Percentiles rank a stretch among this genome's conserved stretches.
Conservation (phyloP, 2,329 filamentous ascomycete genomes). For the Verticillium zaregamsianum region DNA sequence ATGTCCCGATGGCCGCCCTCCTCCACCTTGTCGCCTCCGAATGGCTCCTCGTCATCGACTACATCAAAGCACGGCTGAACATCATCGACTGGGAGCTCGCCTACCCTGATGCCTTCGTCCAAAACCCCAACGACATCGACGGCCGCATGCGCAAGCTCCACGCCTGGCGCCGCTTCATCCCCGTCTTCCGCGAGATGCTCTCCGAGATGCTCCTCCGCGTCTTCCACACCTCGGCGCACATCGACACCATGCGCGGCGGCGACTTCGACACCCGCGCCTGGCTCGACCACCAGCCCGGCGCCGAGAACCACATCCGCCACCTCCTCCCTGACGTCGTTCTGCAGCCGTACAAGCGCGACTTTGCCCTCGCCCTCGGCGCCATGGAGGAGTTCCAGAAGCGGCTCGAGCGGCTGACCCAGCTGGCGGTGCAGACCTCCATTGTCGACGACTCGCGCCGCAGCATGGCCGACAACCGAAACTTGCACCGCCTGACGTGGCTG, state of each 20-base stretch:
- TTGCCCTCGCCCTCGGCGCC: slow-evolving; percentile 15
- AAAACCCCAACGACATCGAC: slow-evolving; percentile 14
- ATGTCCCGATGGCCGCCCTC: slow-evolving; percentile 17
- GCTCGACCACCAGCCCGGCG: not conserved
- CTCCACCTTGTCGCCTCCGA: slow-evolving; percentile 20
- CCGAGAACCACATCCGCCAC: not conserved
- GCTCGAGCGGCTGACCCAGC: slow-evolving; percentile 24
- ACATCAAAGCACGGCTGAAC: slow-evolving; percentile 21
- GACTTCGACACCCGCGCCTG: not conserved
- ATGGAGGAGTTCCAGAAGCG: slow-evolving; percentile 26
- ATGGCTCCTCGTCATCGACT: slow-evolving; percentile 21
- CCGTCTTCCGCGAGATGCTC: slow-evolving; percentile 22
- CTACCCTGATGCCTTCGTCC: slow-evolving; percentile 16
- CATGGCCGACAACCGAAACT: slow-evolving; percentile 23
- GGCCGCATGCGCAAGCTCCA: slow-evolving; percentile 18
- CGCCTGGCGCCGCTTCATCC: slow-evolving; percentile 19
- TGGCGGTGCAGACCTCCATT: slow-evolving; percentile 24
- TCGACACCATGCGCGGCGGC: not conserved
- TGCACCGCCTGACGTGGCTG: slow-evolving; percentile 25
- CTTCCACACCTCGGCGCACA: slow-evolving; percentile 7
- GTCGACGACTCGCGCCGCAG: slow-evolving; percentile 23
- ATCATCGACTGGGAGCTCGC: slow-evolving; percentile 22
- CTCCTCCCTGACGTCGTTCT: not conserved
- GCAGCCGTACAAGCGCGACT: slow-evolving; percentile 17
- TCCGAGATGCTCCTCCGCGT: slow-evolving; percentile 16